Conservation (phyloP, 208 protist genomes). For the Porcisia hertigi region DNA sequence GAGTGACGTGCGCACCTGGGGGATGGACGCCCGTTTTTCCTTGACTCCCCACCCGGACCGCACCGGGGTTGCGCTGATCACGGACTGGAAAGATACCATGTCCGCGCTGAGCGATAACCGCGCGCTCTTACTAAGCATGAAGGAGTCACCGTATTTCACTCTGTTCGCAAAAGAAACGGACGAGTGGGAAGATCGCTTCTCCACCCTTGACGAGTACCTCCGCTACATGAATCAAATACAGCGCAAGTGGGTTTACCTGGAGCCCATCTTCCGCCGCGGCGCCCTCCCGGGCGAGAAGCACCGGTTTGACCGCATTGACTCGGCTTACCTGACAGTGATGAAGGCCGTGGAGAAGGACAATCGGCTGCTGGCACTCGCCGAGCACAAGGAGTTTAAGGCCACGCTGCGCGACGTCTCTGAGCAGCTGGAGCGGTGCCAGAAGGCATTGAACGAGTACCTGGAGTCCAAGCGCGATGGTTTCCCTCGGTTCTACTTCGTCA, state of each 20-base stretch:
- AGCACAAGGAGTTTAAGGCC: conserved; percentile 80
- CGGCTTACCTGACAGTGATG: conserved; percentile 95
- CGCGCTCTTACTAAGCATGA: conserved; percentile 95
- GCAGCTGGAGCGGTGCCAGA: conserved; percentile 97
- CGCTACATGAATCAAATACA: conserved; percentile 96
- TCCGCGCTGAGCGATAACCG: conserved; percentile 96
- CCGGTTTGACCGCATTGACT: conserved; percentile 95
- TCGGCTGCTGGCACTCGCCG: conserved; percentile 85
- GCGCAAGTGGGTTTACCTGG: conserved; percentile 98
- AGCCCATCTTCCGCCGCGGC: conserved; percentile 98
- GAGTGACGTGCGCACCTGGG: conserved; percentile 95
- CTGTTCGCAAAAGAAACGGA: conserved; percentile 92
- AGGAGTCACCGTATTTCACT: conserved; percentile 96
- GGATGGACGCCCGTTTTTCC: conserved; percentile 82
- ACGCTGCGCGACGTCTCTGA: conserved; percentile 91
- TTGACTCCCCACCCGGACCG: conserved; percentile 80
- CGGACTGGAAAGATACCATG: conserved; percentile 97
- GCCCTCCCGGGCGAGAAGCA: conserved; percentile 96
- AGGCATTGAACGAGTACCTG: conserved; percentile 97
- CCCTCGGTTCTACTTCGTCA: conserved; percentile 99
- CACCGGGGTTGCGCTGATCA: conserved; percentile 90
- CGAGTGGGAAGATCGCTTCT: conserved; percentile 93
- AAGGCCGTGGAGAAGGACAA: conserved; percentile 73
- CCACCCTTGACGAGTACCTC: conserved; percentile 92
- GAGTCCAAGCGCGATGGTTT: conserved; percentile 97